Evolutionary conservation across 2,329 filamentous ascomycete species (phyloP), one percentile per base, ranked within the genome.

Genomic region (Dactylonectria estremocensis): DNA sequence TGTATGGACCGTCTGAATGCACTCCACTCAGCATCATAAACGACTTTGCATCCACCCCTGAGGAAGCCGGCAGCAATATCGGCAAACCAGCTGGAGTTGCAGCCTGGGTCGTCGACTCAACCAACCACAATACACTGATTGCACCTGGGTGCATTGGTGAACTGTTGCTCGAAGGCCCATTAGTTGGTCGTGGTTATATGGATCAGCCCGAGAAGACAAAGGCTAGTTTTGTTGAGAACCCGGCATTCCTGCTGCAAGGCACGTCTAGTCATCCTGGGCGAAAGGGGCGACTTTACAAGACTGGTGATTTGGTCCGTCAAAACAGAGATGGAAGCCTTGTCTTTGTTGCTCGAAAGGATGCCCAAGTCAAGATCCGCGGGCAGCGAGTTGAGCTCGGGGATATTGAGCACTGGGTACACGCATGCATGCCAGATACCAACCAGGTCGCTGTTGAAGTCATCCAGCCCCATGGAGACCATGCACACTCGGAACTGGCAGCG

Each of bases 311-410:
- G 13, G 68, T 64, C 0, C 31, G 66, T 7, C 78, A 80, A 24
- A 64, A 77, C 28, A 22, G 46, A 1, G 77, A 84, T 62, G 80
- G 81, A 8, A 68, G 66, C 18, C 72, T 85, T 16, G 63, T 76
- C 0, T 83, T 80, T 59, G 66, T 86, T 54, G 86, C 85, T 48
- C 80, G 87, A 37, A 86, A 85, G 68, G 87, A 89, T 69, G 80
- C 80, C 0, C 86, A 89, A 74, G 82, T 89, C 54, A 89, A 89
- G 72, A 76, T 89, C 14, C 82, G 83, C 31, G 89, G 89, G 10
- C 89, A 85, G 66, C 78, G 88, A 56, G 80, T 89, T 53, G 90
- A 87, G 77, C 80, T 88, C 3, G 73, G 66, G 1, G 78, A 78
- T 11, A 16, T 43, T 13, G n/a, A 35, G 55, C 55, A 58, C 18